A percentile compares a stretch with the other conserved stretches of the same genome.
Evolutionary conservation across 371 early-diverging fungal species (phyloP).

Genomic region (Zychaea mexicana): DNA sequence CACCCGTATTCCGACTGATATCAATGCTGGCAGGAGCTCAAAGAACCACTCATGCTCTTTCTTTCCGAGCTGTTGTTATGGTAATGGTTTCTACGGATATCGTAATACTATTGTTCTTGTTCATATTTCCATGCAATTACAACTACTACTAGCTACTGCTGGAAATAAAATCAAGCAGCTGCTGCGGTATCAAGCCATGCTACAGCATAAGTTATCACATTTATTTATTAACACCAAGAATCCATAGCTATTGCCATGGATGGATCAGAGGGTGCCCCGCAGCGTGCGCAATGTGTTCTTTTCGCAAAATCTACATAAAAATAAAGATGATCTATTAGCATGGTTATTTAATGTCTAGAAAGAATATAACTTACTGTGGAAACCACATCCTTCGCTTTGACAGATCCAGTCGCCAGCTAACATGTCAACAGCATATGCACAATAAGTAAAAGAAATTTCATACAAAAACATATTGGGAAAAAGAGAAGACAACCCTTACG

Average conservation of each 20-base stretch:
- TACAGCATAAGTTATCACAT: neutral
- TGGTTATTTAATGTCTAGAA: neutral
- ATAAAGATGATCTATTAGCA: neutral
- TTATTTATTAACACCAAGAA: neutral
- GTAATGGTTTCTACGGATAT: too few species aligned
- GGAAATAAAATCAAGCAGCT: neutral
- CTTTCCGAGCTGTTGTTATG: too few species aligned
- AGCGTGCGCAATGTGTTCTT: constrained; percentile 16
- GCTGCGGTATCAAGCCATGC: too few species aligned
- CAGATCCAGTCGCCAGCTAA: constrained; percentile 21
- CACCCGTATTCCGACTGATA: too few species aligned
- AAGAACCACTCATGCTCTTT: too few species aligned
- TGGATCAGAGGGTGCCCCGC: constrained; percentile 1
- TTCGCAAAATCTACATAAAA: constrained; percentile 12
- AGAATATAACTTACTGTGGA: constrained; percentile 11
- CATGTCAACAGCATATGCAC: neutral
- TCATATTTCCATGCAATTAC: too few species aligned
- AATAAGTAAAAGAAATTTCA: neutral
- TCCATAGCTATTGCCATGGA: constrained; percentile 2
- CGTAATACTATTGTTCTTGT: too few species aligned
- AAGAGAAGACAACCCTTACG: constrained; percentile 13
- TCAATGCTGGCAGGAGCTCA: too few species aligned
- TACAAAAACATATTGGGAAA: too few species aligned
- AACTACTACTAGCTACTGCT: too few species aligned
- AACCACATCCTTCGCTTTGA: constrained; percentile 15